Percentiles rank a stretch among this genome's conserved stretches.
phyloP scores from a whole-genome alignment of 192 early-diverging fungal species.

The Umbelopsis vinacea region DNA sequence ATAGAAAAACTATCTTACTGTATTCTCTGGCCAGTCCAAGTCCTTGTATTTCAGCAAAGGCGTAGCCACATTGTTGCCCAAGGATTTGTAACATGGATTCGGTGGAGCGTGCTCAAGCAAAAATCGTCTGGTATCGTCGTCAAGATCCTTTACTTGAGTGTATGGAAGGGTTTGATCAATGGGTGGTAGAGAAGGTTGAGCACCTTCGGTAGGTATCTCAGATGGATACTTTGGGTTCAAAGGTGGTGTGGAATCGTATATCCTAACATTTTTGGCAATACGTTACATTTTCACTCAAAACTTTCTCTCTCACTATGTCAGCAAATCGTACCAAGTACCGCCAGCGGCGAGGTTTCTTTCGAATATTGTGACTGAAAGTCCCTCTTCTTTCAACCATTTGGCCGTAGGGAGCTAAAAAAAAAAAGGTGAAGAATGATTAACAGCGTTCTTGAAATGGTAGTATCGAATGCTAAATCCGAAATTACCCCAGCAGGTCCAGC shows the following conservation, averaged over 20 bases:
- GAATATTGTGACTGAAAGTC: conserved; percentile 26
- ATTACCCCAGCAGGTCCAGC: conserved; percentile 40
- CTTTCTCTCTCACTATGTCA: background rate
- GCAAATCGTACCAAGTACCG: conserved; percentile 27
- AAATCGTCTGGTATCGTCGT: background rate
- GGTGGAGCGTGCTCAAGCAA: conserved; percentile 19
- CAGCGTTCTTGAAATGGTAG: background rate
- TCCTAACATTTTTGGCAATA: background rate
- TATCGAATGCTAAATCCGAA: background rate
- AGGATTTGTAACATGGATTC: conserved; percentile 23
- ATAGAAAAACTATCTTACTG: background rate
- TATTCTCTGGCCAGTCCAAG: conserved; percentile 19
- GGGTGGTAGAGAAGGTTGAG: conserved; percentile 14
- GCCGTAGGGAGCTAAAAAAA: conserved; percentile 24
- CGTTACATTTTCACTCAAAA: background rate
- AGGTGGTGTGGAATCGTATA: background rate
- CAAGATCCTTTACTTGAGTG: background rate
- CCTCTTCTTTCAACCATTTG: conserved; percentile 26
- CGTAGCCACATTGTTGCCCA: conserved; percentile 25
- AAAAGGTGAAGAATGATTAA: background rate
- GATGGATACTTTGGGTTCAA: conserved; percentile 15
- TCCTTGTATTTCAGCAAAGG: conserved; percentile 25
- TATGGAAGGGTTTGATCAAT: background rate
- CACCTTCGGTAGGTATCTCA: conserved; percentile 2
- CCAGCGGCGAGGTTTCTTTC: conserved; percentile 29